phyloP scores from a whole-genome alignment of 495 filamentous ascomycete genomes.

The Lindgomyces ingoldianus region DNA sequence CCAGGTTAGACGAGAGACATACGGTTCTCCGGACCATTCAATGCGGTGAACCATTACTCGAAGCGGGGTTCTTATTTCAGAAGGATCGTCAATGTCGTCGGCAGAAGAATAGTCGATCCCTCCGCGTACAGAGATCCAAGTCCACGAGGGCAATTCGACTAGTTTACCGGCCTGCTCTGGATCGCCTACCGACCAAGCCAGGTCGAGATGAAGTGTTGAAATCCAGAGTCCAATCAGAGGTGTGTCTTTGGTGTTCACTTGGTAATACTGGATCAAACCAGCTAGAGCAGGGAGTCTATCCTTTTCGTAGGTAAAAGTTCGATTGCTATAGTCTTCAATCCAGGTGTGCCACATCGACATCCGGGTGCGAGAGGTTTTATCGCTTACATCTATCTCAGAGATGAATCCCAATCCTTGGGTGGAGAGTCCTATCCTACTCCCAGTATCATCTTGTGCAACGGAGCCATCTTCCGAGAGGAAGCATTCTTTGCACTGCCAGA shows the following conservation, averaged over 20 bases:
- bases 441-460: not conserved
- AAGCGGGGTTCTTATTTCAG: not conserved
- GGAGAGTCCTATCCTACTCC: not conserved
- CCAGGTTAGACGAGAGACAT: not conserved
- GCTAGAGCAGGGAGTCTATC: constrained; percentile 7
- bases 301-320: constrained; percentile 1
- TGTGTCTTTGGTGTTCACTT: not conserved
- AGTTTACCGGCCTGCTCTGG: not conserved
- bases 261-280: not conserved
- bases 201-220: not conserved
- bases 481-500: constrained; percentile 1
- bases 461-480: not conserved
- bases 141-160: not conserved
- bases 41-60: not conserved
- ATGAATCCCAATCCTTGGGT: not conserved
- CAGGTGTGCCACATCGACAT: not conserved
- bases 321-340: not conserved
- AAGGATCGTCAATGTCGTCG: not conserved
- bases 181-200: not conserved
- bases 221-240: constrained; percentile 1
- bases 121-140: not conserved
- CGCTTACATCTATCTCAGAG: not conserved
- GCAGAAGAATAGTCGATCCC: not conserved
- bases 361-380: not conserved
- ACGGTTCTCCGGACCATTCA: not conserved